Conservation (phyloP, 2,329 filamentous ascomycete genomes). For the Fusarium sp. region DNA sequence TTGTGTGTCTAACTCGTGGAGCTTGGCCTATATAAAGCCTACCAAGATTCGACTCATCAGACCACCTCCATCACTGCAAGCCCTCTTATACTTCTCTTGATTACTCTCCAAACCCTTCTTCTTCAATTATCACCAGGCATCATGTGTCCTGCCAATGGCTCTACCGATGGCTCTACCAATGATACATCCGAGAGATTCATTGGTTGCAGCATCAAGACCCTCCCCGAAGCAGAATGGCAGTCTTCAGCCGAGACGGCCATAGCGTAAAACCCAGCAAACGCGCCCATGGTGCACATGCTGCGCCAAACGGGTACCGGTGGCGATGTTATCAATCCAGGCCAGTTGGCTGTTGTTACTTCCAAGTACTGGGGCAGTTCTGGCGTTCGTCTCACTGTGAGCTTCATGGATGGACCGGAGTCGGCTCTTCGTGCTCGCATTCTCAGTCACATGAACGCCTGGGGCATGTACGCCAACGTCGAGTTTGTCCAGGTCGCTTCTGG, state of each 20-base stretch:
- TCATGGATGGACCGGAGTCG: not conserved
- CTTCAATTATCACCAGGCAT: not conserved
- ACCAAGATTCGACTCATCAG: not conserved
- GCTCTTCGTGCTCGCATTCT: conserved; percentile 1
- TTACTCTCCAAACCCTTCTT: not conserved
- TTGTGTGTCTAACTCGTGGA: no score
- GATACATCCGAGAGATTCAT: not conserved
- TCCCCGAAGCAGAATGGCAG: not conserved
- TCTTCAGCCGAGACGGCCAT: not conserved
- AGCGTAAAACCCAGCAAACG: not conserved
- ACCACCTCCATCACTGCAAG: not conserved
- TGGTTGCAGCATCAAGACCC: not conserved
- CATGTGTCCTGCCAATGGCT: not conserved
- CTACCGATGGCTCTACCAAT: not conserved
- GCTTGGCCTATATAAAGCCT: not conserved
- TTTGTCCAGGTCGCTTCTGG: not conserved
- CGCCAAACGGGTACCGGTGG: not conserved
- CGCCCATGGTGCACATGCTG: not conserved
- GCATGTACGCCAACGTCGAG: not conserved
- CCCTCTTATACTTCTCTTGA: rapidly evolving
- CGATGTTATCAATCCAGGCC: not conserved
- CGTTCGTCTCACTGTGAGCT: not conserved
- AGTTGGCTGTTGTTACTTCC: not conserved
- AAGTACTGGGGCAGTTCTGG: not conserved
- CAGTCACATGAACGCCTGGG: conserved; percentile 3